phyloP scores from a whole-genome alignment of 1,284 basidiomycete species.

The Meira miltonrushii region DNA sequence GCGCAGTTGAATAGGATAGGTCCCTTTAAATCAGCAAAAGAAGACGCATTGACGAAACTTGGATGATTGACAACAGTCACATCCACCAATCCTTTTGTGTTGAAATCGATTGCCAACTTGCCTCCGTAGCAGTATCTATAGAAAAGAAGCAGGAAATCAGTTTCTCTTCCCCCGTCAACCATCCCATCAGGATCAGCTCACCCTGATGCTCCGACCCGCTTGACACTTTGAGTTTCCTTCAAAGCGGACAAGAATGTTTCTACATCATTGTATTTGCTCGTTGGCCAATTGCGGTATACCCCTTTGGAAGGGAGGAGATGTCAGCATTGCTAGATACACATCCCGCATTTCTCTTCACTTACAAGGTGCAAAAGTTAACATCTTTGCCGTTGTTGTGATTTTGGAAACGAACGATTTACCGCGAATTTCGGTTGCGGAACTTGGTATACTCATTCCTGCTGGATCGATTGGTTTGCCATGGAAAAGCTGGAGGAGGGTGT shows the following conservation, averaged over 20 bases:
- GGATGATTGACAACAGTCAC: conserved; percentile 63
- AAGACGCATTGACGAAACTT: conserved; percentile 51
- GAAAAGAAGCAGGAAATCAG: neutral
- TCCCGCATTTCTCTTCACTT: neutral
- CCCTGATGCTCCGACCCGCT: conserved; percentile 62
- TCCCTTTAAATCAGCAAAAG: conserved; percentile 54
- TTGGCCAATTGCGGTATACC: conserved; percentile 16
- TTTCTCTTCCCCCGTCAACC: neutral
- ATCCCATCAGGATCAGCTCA: conserved; percentile 32
- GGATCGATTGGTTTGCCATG: conserved; percentile 25
- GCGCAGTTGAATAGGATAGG: conserved; percentile 62
- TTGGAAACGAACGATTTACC: conserved; percentile 18
- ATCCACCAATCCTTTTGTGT: conserved; percentile 53
- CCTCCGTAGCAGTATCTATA: conserved; percentile 65
- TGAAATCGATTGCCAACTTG: conserved; percentile 36
- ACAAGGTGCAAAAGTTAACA: conserved; percentile 20
- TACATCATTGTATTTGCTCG: conserved; percentile 12
- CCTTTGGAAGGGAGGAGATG: neutral
- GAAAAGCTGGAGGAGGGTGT: conserved; percentile 14
- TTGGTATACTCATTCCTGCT: conserved; percentile 14
- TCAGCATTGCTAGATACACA: too few species aligned
- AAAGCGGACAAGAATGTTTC: conserved; percentile 24
- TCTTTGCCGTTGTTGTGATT: conserved; percentile 13
- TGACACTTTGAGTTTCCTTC: conserved; percentile 59
- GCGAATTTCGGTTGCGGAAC: conserved; percentile 20